A percentile compares a stretch with the other conserved stretches of the same genome.
Evolutionary conservation across 1,139 yeast species (phyloP).

Genomic region (Pichia terricola): DNA sequence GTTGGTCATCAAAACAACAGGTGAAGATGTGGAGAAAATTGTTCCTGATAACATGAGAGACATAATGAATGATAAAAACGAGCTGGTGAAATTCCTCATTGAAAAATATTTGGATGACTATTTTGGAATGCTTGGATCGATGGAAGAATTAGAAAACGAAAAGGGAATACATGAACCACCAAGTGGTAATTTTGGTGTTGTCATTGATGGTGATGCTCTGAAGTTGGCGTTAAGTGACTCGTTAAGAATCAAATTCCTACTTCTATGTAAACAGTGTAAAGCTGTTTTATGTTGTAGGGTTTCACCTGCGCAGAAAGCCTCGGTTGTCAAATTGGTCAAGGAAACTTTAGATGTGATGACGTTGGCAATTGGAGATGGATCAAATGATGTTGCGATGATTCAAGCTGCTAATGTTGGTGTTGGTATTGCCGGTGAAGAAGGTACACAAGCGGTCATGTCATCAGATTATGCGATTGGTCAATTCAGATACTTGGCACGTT

Average conservation of each 20-base stretch:
- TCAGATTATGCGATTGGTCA: constrained; percentile 96
- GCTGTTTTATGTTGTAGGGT: constrained; percentile 95
- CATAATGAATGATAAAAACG: constrained; percentile 30
- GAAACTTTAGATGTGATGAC: constrained; percentile 77
- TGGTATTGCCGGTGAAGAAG: constrained; percentile 98
- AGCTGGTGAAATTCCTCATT: constrained; percentile 47
- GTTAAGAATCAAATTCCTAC: constrained; percentile 55
- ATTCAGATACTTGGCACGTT: constrained; percentile 70
- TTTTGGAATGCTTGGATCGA: constrained; percentile 56
- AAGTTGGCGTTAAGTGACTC: constrained; percentile 56
- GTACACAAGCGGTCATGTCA: constrained; percentile 96
- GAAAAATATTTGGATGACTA: constrained; percentile 50
- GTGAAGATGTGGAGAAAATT: constrained; percentile 32
- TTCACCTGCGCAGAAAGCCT: constrained; percentile 94
- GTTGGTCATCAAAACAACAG: constrained; percentile 50
- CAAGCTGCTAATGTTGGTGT: constrained; percentile 98
- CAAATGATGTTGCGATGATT: constrained; percentile 97
- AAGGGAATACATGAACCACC: constrained; percentile 72
- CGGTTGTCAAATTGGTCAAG: constrained; percentile 85
- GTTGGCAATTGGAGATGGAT: constrained; percentile 94
- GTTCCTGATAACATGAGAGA: constrained; percentile 28
- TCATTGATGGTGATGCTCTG: constrained; percentile 90
- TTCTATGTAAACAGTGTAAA: constrained; percentile 86
- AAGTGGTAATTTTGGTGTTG: constrained; percentile 64
- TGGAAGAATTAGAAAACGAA: constrained; percentile 51